A percentile compares a stretch with the other conserved stretches of the same genome.
Evolutionary conservation across 2,329 filamentous ascomycete genomes (phyloP).

Genomic region (Chaetothyriales sp.): DNA sequence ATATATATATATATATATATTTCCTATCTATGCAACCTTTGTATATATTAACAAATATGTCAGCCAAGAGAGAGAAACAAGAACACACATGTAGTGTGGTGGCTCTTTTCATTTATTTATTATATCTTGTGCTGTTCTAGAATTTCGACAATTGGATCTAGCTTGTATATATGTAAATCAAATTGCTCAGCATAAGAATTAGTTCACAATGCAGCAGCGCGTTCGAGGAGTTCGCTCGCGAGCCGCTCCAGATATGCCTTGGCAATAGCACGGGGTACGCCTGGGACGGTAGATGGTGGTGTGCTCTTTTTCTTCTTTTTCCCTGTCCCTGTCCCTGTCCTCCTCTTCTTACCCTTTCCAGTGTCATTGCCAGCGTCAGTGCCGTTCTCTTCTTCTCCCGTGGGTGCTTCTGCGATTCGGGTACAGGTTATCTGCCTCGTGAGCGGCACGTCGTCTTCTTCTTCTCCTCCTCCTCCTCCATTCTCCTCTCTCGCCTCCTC

Average conservation of each 20-base stretch:
- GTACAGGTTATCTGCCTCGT: neutral
- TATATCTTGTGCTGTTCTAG: neutral
- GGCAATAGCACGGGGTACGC: conserved; percentile 49
- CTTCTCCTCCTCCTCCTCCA: neutral
- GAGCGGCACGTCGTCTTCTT: neutral
- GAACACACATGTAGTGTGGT: too few species aligned
- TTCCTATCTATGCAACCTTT: too few species aligned
- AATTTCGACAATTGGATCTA: neutral
- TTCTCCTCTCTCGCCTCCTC: neutral
- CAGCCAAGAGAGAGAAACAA: too few species aligned
- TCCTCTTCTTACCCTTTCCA: too few species aligned
- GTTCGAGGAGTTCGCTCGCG: conserved; percentile 47
- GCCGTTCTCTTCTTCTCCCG: neutral
- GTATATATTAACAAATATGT: too few species aligned
- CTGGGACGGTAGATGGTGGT: conserved; percentile 12
- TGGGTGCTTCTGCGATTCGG: neutral
- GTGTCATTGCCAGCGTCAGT: too few species aligned
- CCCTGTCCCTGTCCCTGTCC: too few species aligned
- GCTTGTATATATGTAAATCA: too few species aligned
- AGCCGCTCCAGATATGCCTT: conserved; percentile 62
- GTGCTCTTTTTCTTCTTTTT: neutral
- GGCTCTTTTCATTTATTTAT: too few species aligned
- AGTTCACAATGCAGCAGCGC: conserved; percentile 9
- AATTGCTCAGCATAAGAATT: too few species aligned
- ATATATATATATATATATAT: too few species aligned